phyloP scores from a whole-genome alignment of 495 filamentous ascomycete species.

The Lindgomyces ingoldianus region DNA sequence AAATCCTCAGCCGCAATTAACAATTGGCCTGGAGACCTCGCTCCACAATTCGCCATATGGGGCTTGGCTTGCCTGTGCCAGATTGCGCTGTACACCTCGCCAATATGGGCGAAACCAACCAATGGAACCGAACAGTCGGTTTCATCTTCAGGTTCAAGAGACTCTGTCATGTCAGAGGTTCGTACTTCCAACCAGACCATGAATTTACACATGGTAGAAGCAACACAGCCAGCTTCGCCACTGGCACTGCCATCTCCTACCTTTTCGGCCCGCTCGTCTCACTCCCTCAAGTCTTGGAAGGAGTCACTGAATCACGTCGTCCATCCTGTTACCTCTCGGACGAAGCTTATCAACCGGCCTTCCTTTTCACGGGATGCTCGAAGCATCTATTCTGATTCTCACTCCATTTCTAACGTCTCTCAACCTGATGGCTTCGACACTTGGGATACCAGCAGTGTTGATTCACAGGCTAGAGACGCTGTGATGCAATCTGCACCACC shows the following conservation, averaged over 20 bases:
- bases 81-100: conserved; percentile 20
- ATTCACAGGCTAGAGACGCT: conserved; percentile 58
- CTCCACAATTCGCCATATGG: conserved; percentile 25
- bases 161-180: conserved; percentile 35
- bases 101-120: conserved; percentile 1
- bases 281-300: conserved; percentile 35
- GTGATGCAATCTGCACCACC: conserved; percentile 53
- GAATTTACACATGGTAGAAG: conserved; percentile 24
- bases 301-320: conserved; percentile 38
- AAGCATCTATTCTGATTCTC: conserved; percentile 25
- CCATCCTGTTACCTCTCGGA: conserved; percentile 38
- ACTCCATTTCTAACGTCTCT: conserved; percentile 28
- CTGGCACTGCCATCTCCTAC: conserved; percentile 36
- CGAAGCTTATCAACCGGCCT: conserved; percentile 33
- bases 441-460: conserved; percentile 67
- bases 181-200: conserved; percentile 18
- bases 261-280: conserved; percentile 27
- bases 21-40: conserved; percentile 15
- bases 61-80: conserved; percentile 19
- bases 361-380: conserved; percentile 24
- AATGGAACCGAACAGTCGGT: neutral
- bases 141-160: conserved; percentile 6
- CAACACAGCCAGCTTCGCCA: conserved; percentile 11
- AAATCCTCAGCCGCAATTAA: conserved; percentile 2
- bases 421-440: conserved; percentile 62